Base-by-base conservation (phyloP, 352 stramenopile genomes). In the Pythium dissotocum region DNA sequence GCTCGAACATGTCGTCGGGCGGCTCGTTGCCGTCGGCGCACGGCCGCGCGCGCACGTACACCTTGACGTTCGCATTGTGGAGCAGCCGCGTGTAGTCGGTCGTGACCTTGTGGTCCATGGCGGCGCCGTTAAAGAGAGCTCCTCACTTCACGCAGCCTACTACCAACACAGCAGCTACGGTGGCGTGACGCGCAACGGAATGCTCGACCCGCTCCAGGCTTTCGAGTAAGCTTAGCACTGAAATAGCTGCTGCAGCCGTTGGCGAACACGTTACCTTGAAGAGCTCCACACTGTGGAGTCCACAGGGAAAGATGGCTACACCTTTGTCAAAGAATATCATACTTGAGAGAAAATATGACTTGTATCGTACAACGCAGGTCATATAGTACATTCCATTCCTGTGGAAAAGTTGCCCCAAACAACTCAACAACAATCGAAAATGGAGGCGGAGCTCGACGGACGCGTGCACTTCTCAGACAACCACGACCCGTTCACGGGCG, bases 21-120 rank as follows among this genome's bases (percentile, higher is more conserved):
- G 85, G 77, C 33, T 81, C 67, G 21, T 87, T 78, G 0, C 83
- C 87, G 55, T 94, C 85, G 35, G 82, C 87, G 24, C 87, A 94
- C n/a, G 87, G 87, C 28, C 87, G 80, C 32, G 87, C 85, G 12
- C 87, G 85, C 59, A 94, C 87, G 69, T 85, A 94, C 26, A 85
- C 84, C 72, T 94, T 94, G 72, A 94, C 85, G 63, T 92, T 93
- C 16, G 85, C 79, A 51, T 92, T 91, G 36, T 73, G 82, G 9
- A 90, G 78, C 65, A 91, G 69, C 35, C 87, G 82, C 30, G 87
- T 94, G 77, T 94, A 94, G 70, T 94, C 87, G 10, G 83, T 93
- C 53, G 86, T 92, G 72, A 94, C 83, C 67, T 91, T 94, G 76
- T 94, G 87, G 69, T 92, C 87, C 87, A 94, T 94, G 3, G 26